Evolutionary conservation across 148 eudicot species (phyloP).

Genomic region (Cornus controversa): DNA sequence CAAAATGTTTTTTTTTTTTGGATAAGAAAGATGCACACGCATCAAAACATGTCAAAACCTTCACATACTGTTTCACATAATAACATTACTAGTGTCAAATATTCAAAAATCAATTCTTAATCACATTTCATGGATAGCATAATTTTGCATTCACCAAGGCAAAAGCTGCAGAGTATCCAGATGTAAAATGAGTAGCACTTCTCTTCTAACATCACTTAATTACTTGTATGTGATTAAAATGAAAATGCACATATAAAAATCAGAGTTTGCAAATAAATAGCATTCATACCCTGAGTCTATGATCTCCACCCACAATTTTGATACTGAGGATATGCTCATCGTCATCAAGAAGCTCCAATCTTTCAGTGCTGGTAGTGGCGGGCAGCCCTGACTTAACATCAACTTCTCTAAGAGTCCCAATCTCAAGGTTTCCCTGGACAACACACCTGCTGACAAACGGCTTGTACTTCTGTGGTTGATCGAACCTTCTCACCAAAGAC

Average conservation of each 20-base stretch:
- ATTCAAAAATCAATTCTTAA: background rate
- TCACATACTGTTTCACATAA: background rate
- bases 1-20: too few relatives aligned
- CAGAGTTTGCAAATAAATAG: background rate
- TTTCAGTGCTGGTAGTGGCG: slow-evolving; percentile 55
- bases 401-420: slow-evolving; percentile 56
- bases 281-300: slow-evolving; percentile 43
- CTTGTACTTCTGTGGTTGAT: slow-evolving; percentile 57
- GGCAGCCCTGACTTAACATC: slow-evolving; percentile 53
- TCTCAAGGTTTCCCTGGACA: slow-evolving; percentile 43
- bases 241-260: background rate
- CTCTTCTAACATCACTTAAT: background rate
- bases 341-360: slow-evolving; percentile 50
- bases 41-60: background rate
- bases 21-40: too few relatives aligned
- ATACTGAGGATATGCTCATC: slow-evolving; percentile 41
- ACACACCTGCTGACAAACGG: slow-evolving; percentile 48
- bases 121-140: background rate
- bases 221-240: too few relatives aligned
- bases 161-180: background rate
- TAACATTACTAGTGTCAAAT: background rate
- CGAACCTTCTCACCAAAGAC: slow-evolving; percentile 59
- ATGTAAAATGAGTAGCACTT: too few relatives aligned
- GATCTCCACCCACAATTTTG: slow-evolving; percentile 51
- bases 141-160: background rate